These are phyloP conservation scores for Lasiosphaeris hirsuta DNA, from an alignment of 495 filamentous ascomycete species.

Conservation along the genomic window DNA sequence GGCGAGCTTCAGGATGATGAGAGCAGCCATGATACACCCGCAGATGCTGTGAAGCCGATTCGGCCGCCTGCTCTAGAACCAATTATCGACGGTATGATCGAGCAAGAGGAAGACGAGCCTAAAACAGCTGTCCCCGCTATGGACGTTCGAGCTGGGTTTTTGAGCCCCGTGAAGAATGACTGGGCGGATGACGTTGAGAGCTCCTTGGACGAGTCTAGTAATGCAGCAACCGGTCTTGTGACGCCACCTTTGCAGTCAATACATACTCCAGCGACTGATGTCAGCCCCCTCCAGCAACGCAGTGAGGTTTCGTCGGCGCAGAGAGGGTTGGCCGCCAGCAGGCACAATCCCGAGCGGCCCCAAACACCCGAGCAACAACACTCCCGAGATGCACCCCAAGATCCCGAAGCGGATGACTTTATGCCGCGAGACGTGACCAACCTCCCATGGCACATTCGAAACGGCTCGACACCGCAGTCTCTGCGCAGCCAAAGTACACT, in stretches of 20 bases:
- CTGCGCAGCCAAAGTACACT: slow-evolving; percentile 9
- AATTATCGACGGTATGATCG: background rate
- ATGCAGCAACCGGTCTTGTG: background rate
- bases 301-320: background rate
- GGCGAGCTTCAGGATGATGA: background rate
- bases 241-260: background rate
- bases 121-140: slow-evolving; percentile 4
- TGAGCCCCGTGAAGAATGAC: background rate
- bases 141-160: too few relatives aligned
- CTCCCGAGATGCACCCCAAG: background rate
- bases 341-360: slow-evolving; percentile 6
- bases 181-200: background rate
- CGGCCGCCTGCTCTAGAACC: background rate
- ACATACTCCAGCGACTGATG: background rate
- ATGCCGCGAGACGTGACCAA: slow-evolving; percentile 8
- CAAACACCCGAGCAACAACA: slow-evolving; percentile 16
- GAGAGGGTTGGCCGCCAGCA: slow-evolving; percentile 1
- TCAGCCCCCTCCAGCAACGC: background rate
- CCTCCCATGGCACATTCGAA: slow-evolving; percentile 13
- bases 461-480: slow-evolving; percentile 10
- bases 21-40: background rate
- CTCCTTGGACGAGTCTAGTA: background rate
- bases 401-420: background rate
- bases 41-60: background rate
- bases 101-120: background rate